Evolutionary conservation across 1,139 yeast species (phyloP).

Genomic region (Hyphopichia buzzinii): DNA sequence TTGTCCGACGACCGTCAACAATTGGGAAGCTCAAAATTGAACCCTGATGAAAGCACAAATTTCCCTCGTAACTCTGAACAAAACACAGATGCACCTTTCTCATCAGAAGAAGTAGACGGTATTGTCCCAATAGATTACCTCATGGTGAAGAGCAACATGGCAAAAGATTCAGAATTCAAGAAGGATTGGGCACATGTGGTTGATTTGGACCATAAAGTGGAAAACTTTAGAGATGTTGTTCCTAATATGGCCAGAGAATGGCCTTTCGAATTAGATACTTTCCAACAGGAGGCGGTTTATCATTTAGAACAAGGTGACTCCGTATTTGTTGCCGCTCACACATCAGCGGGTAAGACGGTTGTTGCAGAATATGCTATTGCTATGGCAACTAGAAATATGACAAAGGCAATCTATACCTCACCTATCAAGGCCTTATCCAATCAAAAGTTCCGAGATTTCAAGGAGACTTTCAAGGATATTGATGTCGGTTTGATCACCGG

Average conservation of each 20-base stretch:
- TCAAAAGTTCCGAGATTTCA: constrained; percentile 91
- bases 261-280: constrained; percentile 92
- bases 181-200: constrained; percentile 95
- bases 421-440: constrained; percentile 91
- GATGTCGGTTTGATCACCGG: constrained; percentile 97
- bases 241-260: constrained; percentile 92
- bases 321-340: constrained; percentile 97
- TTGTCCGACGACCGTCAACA: background rate
- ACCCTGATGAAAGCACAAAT: constrained; percentile 1
- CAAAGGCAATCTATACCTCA: constrained; percentile 88
- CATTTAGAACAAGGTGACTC: constrained; percentile 97
- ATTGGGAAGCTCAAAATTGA: background rate
- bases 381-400: constrained; percentile 86
- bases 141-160: constrained; percentile 22
- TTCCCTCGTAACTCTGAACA: background rate
- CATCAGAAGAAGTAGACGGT: constrained; percentile 60
- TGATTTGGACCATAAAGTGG: constrained; percentile 77
- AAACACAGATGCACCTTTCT: constrained; percentile 24
- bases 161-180: constrained; percentile 33
- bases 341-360: constrained; percentile 91
- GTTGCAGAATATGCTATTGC: constrained; percentile 95
- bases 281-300: constrained; percentile 95
- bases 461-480: constrained; percentile 70
- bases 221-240: constrained; percentile 80
- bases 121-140: constrained; percentile 65